Base-by-base conservation (phyloP, 202 grass and related monocot genomes). In the Hordeum pubiflorum region DNA sequence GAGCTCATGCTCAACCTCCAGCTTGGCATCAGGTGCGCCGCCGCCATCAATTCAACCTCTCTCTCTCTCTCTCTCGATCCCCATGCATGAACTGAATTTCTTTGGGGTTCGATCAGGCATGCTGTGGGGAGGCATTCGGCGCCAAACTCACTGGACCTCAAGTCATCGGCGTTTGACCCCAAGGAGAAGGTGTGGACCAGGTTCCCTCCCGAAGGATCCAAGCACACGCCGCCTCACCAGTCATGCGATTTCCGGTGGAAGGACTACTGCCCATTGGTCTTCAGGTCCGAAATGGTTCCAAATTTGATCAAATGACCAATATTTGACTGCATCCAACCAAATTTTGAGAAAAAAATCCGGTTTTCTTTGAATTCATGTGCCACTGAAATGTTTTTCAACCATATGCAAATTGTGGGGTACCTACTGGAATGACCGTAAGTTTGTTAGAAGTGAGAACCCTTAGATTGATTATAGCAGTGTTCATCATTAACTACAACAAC, bases 1-100 rank as follows among this genome's bases (percentile, higher is more conserved):
- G 92, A 97, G 68, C 92, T 97, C 79, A 97, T 97, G 91, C 94
- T 97, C 60, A 97, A 93, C 88, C 73, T 97, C 58, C 94, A 94
- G 75, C 94, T 97, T n/a, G 94, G 91, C 33, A 92, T 97, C 33
- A 87, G 91, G 94, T 94, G 15, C 23, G 68, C 68, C 40, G 7
- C 12, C 40, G 65, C 66, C 41, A 44, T 70, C 39, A 70, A 70
- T 70, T 26, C 10, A 69, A 43, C 22, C 66, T 14, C 12, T 44
- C 41, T 44, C 41, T 44, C 41, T 38, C 7, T 44, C 4, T 14
- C 43, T 46, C 0, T 14, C 43, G 10, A 39, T 67, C 34, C 12
- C 64, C 8, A 38, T 38, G 37, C 9, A 40, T 26, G 67, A 70
- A 44, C 23, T 68, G 34, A 68, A 7, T 40, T 69, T 69, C 6